Base-by-base conservation (phyloP, 2,329 filamentous ascomycete species). In the Neocatenulostroma microsporum region DNA sequence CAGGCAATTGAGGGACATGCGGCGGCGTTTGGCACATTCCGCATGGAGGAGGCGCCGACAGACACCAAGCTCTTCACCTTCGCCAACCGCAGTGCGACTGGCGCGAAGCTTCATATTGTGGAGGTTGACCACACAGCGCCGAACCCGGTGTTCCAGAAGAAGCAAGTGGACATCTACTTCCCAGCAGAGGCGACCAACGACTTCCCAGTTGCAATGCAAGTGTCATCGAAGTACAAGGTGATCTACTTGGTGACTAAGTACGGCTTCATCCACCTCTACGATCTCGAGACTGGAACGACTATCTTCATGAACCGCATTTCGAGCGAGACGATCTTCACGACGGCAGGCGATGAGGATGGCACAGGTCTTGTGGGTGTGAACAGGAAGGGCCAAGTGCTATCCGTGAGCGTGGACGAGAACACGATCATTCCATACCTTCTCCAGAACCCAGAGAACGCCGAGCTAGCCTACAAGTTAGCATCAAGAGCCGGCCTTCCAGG, bases 281-380 rank as follows among this genome's bases (percentile, higher is more conserved):
- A 98, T 57, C 78, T 98, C 39, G 93, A 98, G 70, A 91, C 84
- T 6, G 93, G 85, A 40, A 84, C 83, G 10, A 93, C 86, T 61
- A 91, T 98, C 60, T 98, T 95, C 76, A 93, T 98, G 87, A 98
- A 98, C 73, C 83, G 93, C 53, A 98, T 98, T 56, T 98, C 91
- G 21, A 94, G 87, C 70, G 91, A 98, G 61, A 98, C 91, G 18
- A 96, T 98, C 61, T 98, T 98, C 69, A 93, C 89, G 18, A 95
- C 88, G 14, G 82, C 85, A 30, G 69, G 80, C 23, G 91, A 98
- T 60, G 74, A 76, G 37, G 80, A 87, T 14, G 93, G 86, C 13
- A 78, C 82, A 30, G 93, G 93, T 53, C 82, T 98, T 45, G 76
- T 98, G 36, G 87, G 86, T 51, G 89, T 98, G 60, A 98, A 98